Evolutionary conservation across 2,329 filamentous ascomycete species (phyloP).

Genomic region (Aspergillus oerlinghausenensis): DNA sequence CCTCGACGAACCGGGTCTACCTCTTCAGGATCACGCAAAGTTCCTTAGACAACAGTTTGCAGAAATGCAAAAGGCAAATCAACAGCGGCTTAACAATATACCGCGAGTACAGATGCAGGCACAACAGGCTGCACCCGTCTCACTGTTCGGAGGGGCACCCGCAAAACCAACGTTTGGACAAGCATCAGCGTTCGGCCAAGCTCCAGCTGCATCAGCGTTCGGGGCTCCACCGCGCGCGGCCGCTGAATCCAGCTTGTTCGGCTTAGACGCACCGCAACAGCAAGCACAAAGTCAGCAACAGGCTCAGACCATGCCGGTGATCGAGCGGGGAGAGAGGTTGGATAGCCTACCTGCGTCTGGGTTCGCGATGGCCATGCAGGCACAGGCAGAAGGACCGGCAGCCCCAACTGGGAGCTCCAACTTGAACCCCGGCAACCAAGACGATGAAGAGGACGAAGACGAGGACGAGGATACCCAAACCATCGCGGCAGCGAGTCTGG

Average conservation of each 20-base stretch:
- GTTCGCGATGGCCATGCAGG: neutral
- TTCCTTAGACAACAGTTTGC: neutral
- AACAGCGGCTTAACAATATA: neutral
- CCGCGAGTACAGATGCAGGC: neutral
- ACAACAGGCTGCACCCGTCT: neutral
- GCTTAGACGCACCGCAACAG: neutral
- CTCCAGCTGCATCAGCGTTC: neutral
- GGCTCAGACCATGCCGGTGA: neutral
- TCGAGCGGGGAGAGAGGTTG: neutral
- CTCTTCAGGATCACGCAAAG: neutral
- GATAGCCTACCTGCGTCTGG: neutral
- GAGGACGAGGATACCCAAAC: conserved; percentile 12
- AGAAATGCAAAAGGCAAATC: neutral
- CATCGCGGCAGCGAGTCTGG: conserved; percentile 5
- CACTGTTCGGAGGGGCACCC: neutral
- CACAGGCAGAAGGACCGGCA: neutral
- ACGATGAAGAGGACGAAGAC: conserved; percentile 9
- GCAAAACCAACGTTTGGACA: too few relatives aligned
- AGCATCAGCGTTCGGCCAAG: too few relatives aligned
- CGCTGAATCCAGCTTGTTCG: neutral
- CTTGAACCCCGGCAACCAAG: neutral
- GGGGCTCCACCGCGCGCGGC: neutral
- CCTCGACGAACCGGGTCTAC: conserved; percentile 4
- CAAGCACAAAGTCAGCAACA: neutral
- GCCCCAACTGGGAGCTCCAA: neutral